These are phyloP conservation scores for Citrus unshiu DNA, from an alignment of 345 rosid genomes.

Conservation along the genomic window DNA sequence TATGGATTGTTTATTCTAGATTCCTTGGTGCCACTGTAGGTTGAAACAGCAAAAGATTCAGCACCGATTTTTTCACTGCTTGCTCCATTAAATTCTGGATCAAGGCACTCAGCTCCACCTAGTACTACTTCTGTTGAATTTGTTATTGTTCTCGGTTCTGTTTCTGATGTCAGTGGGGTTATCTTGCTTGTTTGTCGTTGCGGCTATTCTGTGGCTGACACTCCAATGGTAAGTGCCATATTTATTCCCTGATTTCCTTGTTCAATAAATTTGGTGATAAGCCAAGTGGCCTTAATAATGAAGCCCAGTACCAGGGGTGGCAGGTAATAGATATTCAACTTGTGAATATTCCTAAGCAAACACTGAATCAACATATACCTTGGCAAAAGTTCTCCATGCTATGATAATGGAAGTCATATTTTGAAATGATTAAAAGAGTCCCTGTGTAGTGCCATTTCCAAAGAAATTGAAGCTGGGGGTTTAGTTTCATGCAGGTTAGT, in stretches of 20 bases:
- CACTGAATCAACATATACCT: background rate
- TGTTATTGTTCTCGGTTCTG: constrained; percentile 43
- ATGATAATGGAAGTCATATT: background rate
- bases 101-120: too few species aligned
- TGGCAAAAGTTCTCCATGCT: background rate
- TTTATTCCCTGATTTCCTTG: background rate
- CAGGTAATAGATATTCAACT: background rate
- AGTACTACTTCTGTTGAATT: too few species aligned
- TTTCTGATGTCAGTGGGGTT: constrained; percentile 82
- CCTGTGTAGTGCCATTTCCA: background rate
- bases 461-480: background rate
- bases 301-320: background rate
- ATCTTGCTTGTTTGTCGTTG: constrained; percentile 84
- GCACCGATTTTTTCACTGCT: too few species aligned
- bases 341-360: background rate
- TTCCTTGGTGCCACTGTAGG: too few species aligned
- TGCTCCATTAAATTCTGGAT: too few species aligned
- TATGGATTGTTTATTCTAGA: too few species aligned
- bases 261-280: background rate
- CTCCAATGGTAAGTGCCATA: constrained; percentile 63
- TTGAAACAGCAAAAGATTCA: too few species aligned
- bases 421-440: background rate
- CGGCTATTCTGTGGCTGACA: constrained; percentile 83
- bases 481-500: background rate
- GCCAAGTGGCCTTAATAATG: background rate